Evolutionary conservation across 106 monocot genomes (phyloP).

Genomic region (Dioscorea alata): DNA sequence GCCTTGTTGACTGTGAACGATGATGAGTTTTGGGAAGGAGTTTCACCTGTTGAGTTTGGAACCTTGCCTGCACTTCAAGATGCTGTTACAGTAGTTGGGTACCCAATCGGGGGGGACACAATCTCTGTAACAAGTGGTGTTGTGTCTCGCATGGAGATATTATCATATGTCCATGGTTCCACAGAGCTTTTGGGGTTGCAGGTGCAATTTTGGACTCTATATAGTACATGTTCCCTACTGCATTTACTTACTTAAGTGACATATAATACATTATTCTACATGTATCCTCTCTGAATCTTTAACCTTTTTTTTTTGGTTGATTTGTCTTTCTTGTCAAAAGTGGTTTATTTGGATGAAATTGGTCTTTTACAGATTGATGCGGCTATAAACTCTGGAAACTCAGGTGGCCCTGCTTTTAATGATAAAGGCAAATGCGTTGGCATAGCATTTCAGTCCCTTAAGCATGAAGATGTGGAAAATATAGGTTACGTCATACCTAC

Average conservation of each 20-base stretch:
- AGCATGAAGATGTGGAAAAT: slow-evolving; percentile 98
- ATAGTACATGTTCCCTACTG: no score
- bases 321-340: no score
- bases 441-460: slow-evolving; percentile 98
- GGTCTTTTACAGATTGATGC: slow-evolving; percentile 78
- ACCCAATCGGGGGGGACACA: slow-evolving; percentile 98
- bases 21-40: slow-evolving; percentile 98
- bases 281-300: no score
- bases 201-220: slow-evolving; percentile 29
- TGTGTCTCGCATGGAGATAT: slow-evolving; percentile 96
- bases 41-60: slow-evolving; percentile 86
- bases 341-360: not conserved
- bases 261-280: no score
- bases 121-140: slow-evolving; percentile 99
- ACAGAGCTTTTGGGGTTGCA: slow-evolving; percentile 96
- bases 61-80: slow-evolving; percentile 96
- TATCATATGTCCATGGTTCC: slow-evolving; percentile 99
- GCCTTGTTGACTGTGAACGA: slow-evolving; percentile 86
- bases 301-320: no score
- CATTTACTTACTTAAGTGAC: no score
- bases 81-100: slow-evolving; percentile 97
- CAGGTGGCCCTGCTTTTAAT: slow-evolving; percentile 98
- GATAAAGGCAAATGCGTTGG: slow-evolving; percentile 98
- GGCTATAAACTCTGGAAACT: slow-evolving; percentile 99
- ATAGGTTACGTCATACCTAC: slow-evolving; percentile 99